phyloP scores from a whole-genome alignment of 805 yeast genomes.

The Candida peoriensis region DNA sequence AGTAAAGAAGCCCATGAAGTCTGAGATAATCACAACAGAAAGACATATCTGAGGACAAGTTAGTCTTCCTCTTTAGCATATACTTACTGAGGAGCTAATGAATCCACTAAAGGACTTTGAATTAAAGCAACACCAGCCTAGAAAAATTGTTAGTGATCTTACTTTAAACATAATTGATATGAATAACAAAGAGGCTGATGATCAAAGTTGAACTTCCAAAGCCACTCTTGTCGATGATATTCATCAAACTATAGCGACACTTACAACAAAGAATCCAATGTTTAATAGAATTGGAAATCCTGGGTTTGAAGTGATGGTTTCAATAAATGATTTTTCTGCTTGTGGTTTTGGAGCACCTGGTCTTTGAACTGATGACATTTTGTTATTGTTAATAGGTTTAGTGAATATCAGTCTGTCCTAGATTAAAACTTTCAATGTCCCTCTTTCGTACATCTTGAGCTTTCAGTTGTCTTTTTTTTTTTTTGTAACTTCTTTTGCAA shows the following conservation, averaged over 20 bases:
- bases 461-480: neutral
- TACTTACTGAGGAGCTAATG: slow-evolving; percentile 69
- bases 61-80: too few relatives aligned
- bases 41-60: too few relatives aligned
- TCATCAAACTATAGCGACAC: slow-evolving; percentile 5
- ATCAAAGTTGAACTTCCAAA: too few relatives aligned
- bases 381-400: neutral
- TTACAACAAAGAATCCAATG: slow-evolving; percentile 51
- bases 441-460: too few relatives aligned
- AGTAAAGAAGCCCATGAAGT: too few relatives aligned
- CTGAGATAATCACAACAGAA: too few relatives aligned
- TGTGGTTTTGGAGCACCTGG: slow-evolving; percentile 4
- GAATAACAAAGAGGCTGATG: too few relatives aligned
- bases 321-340: slow-evolving; percentile 29
- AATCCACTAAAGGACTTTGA: slow-evolving; percentile 75
- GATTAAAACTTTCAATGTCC: too few relatives aligned
- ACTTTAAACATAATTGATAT: slow-evolving; percentile 2
- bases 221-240: too few relatives aligned
- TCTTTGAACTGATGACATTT: slow-evolving; percentile 1
- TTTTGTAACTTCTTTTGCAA: neutral
- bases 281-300: slow-evolving; percentile 60
- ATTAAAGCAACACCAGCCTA: slow-evolving; percentile 69
- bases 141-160: slow-evolving; percentile 10
- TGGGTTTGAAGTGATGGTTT: slow-evolving; percentile 58
- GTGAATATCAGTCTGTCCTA: neutral